These are phyloP conservation scores for Diaporthe longicolla DNA, from an alignment of 2,329 filamentous ascomycete genomes.

Conservation along the genomic window DNA sequence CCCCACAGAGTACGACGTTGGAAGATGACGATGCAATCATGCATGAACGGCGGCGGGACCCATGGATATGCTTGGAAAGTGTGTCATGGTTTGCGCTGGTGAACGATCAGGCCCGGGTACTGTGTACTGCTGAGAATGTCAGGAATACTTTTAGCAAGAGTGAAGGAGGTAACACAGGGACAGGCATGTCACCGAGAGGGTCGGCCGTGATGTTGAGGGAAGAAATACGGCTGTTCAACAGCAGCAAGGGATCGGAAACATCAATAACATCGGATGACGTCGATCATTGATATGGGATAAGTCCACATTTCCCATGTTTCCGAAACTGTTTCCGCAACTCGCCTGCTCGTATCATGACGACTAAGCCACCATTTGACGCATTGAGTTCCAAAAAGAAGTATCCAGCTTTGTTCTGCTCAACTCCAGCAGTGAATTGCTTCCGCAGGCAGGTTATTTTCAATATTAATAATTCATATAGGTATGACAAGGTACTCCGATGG, in stretches of 20 bases:
- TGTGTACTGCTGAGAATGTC: neutral
- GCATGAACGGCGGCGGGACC: constrained; percentile 20
- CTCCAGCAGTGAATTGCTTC: neutral
- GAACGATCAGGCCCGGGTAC: neutral
- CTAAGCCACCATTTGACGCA: neutral
- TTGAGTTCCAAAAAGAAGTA: neutral
- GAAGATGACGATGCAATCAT: constrained; percentile 11
- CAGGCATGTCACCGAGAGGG: neutral
- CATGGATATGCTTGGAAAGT: constrained; percentile 12
- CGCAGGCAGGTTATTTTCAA: too few relatives aligned
- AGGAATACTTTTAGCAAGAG: neutral
- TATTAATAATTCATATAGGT: too few relatives aligned
- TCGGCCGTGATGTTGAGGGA: neutral
- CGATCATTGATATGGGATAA: neutral
- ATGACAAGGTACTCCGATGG: too few relatives aligned
- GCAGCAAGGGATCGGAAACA: neutral
- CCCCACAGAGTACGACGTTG: constrained; percentile 18
- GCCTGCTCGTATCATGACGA: neutral
- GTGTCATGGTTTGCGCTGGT: neutral
- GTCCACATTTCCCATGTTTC: neutral
- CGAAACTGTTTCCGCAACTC: neutral
- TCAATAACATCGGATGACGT: constrained; percentile 1
- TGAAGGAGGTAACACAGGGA: too few relatives aligned
- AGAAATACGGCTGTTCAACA: neutral
- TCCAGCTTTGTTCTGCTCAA: neutral